These are phyloP conservation scores for Neurospora intermedia DNA, from an alignment of 495 filamentous ascomycete species.

Conservation along the genomic window DNA sequence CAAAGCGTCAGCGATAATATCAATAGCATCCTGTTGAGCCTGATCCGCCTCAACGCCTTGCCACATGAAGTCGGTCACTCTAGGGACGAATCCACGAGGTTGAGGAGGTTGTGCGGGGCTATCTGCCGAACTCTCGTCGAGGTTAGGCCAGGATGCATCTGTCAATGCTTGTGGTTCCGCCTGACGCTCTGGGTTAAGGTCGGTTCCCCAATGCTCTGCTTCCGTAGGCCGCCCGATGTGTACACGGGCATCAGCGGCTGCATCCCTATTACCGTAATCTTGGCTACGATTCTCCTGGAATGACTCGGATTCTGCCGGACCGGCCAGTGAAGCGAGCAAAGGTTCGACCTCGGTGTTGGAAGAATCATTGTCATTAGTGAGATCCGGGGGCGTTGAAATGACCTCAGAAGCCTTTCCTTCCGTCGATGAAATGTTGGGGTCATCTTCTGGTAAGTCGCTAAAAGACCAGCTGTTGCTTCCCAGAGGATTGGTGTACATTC, in stretches of 20 bases:
- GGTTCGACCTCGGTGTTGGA: neutral
- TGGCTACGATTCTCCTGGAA: neutral
- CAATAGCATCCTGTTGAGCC: slow-evolving; percentile 23
- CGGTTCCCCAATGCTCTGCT: neutral
- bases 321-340: neutral
- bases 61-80: slow-evolving; percentile 42
- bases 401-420: neutral
- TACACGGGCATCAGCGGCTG: neutral
- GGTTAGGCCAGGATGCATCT: neutral
- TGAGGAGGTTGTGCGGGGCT: slow-evolving; percentile 3
- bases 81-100: slow-evolving; percentile 23
- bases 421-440: neutral
- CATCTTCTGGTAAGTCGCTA: slow-evolving; percentile 16
- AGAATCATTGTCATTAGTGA: neutral
- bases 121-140: neutral
- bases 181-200: neutral
- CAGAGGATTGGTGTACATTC: slow-evolving; percentile 26
- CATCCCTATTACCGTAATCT: neutral
- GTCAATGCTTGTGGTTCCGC: neutral
- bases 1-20: slow-evolving; percentile 21
- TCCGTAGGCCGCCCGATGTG: neutral
- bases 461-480: slow-evolving; percentile 43
- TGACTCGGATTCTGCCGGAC: neutral
- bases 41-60: slow-evolving; percentile 22
- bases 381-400: neutral